These are phyloP conservation scores for Porpolomopsis calyptriformis DNA, from an alignment of 768 basidiomycete genomes.

Conservation along the genomic window DNA sequence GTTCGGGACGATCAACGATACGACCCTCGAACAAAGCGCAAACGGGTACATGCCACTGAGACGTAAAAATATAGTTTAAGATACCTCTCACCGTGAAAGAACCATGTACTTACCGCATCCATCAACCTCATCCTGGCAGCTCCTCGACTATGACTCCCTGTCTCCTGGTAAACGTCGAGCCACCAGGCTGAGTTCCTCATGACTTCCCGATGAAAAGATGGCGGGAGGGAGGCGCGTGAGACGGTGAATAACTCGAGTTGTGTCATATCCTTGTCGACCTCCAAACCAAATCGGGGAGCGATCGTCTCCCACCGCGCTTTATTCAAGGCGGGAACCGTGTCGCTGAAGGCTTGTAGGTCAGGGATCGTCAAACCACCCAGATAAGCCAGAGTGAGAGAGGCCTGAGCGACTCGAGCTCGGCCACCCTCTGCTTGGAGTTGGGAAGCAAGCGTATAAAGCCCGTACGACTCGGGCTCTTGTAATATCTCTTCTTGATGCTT, in stretches of 20 bases:
- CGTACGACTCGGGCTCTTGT: too few relatives aligned
- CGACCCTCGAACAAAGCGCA: conserved; percentile 5
- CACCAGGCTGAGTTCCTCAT: conserved; percentile 1
- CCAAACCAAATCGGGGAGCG: conserved; percentile 1
- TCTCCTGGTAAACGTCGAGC: conserved; percentile 5
- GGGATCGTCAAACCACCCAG: conserved; percentile 4
- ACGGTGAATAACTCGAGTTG: conserved; percentile 3
- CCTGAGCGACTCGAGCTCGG: conserved; percentile 3
- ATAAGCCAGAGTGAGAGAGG: conserved; percentile 1
- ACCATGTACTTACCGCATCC: conserved; percentile 4
- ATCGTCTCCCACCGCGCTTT: conserved; percentile 4
- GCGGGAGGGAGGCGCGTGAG: conserved; percentile 4
- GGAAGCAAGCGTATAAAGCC: too few relatives aligned
- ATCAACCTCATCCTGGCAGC: conserved; percentile 1
- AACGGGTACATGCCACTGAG: conserved; percentile 7
- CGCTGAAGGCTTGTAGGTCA: conserved; percentile 2
- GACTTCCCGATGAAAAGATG: conserved; percentile 5
- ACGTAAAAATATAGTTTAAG: too few relatives aligned
- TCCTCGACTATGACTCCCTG: conserved; percentile 1
- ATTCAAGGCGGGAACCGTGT: conserved; percentile 5
- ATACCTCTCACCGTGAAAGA: neutral
- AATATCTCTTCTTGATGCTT: too few relatives aligned
- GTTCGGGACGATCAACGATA: conserved; percentile 2
- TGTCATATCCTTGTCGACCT: neutral
- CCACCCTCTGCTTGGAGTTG: too few relatives aligned